phyloP scores from a whole-genome alignment of 2,329 filamentous ascomycete species.

The Elsinoe arachidis region DNA sequence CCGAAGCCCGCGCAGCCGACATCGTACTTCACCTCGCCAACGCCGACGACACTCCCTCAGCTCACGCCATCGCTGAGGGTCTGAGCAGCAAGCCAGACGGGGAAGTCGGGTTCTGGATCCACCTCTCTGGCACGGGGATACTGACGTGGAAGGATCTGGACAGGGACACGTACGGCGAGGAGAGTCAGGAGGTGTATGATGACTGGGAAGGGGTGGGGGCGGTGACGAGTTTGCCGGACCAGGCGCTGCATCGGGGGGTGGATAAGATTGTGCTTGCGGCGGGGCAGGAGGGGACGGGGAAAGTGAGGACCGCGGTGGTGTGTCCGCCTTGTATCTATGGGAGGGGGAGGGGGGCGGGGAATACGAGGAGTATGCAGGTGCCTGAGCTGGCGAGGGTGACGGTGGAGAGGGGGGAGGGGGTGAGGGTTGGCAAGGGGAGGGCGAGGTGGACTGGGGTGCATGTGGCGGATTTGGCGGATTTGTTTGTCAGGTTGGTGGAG shows the following conservation, averaged over 20 bases:
- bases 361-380: conserved; percentile 49
- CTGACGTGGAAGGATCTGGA: conserved; percentile 45
- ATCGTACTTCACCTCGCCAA: conserved; percentile 43
- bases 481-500: conserved; percentile 49
- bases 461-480: conserved; percentile 48
- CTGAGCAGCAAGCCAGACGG: conserved; percentile 40
- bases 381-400: conserved; percentile 46
- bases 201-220: conserved; percentile 52
- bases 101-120: conserved; percentile 33
- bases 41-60: conserved; percentile 42
- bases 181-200: conserved; percentile 44
- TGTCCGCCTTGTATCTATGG: conserved; percentile 60
- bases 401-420: conserved; percentile 45
- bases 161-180: conserved; percentile 40
- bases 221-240: conserved; percentile 48
- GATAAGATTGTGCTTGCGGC: conserved; percentile 57
- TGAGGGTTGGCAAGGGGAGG: conserved; percentile 49
- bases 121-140: conserved; percentile 50
- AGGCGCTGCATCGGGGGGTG: conserved; percentile 56
- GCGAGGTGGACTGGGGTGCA: conserved; percentile 51
- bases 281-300: conserved; percentile 35
- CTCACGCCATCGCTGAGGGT: conserved; percentile 43
- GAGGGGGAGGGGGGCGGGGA: conserved; percentile 44
- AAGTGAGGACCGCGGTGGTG: conserved; percentile 55
- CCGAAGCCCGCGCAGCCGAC: conserved; percentile 42